A percentile compares a stretch with the other conserved stretches of the same genome.
phyloP scores from a whole-genome alignment of 805 yeast species.

The Candida maltosa region DNA sequence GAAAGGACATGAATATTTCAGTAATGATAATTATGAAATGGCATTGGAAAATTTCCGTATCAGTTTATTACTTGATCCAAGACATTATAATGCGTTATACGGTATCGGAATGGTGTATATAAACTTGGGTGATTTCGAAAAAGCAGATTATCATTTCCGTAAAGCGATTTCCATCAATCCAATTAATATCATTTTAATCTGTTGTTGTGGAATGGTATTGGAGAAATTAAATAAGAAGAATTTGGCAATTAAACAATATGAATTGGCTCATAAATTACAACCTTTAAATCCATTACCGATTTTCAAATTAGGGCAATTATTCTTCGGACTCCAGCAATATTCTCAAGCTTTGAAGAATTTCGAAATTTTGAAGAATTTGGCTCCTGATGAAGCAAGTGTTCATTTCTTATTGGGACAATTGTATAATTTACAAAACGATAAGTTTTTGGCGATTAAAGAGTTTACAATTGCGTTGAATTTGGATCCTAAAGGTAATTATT shows the following conservation, averaged over 20 bases:
- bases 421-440: conserved; percentile 71
- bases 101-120: conserved; percentile 94
- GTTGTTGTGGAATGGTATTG: conserved; percentile 91
- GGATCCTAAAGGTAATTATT: conserved; percentile 88
- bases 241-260: conserved; percentile 78
- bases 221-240: conserved; percentile 70
- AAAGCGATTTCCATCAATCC: conserved; percentile 90
- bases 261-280: conserved; percentile 77
- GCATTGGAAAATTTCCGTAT: conserved; percentile 81
- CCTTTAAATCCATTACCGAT: conserved; percentile 83
- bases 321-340: conserved; percentile 68
- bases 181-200: conserved; percentile 79
- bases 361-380: conserved; percentile 66
- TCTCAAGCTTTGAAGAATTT: conserved; percentile 72
- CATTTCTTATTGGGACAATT: conserved; percentile 87
- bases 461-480: conserved; percentile 85
- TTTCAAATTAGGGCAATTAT: conserved; percentile 82
- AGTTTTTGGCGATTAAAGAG: conserved; percentile 75
- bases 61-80: conserved; percentile 71
- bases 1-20: conserved; percentile 87
- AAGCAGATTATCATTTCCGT: conserved; percentile 83
- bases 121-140: conserved; percentile 77
- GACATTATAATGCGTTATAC: conserved; percentile 92
- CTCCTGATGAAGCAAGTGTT: conserved; percentile 93
- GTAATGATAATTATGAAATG: conserved; percentile 85